Evolutionary conservation across 768 basidiomycete genomes (phyloP), one percentile per base, ranked within the genome.

Genomic region (Russula virescens): DNA sequence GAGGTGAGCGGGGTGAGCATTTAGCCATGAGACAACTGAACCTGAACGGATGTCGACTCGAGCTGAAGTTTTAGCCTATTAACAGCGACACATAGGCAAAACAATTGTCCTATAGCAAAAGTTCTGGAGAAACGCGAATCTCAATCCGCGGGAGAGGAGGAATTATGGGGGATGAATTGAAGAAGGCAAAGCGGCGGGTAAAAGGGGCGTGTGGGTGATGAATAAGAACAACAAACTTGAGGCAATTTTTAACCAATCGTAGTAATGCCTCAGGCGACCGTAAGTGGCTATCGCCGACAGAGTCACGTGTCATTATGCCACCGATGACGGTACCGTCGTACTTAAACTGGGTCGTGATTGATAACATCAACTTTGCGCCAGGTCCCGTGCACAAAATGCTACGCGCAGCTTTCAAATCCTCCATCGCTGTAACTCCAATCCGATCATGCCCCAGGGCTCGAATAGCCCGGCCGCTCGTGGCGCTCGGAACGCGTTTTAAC

Each of bases 171-270:
- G n/a, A 47, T 40, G 45, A 42, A 6, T 21, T 10, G 38, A 34
- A 11, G 47, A 49, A 26, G 4, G 43, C 10, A 46, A 19, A 3
- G 42, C 13, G 46, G n/a, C 3, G 2, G 46, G 38, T 26, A 38
- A 13, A 47, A n/a, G 14, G 45, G 16, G 16, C n/a, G n/a, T n/a
- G 40, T 9, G 21, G 31, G 2, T 3, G 25, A 31, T 34, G 10
- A 14, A 31, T 10, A 1, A 16, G 16, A 38, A 1, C 23, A 28
- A 19, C 18, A 52, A 45, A 21, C 14, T 1, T 60, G 63, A 64
- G 63, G 63, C 63, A 64, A 64, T 64, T 64, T 50, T 63, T 38
- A 25, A 7, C 63, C 63, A 64, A 64, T 64, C 40, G 40, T 19
- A 45, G 38, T 48, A 55, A 60, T 64, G 58, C 58, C 63, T 64